A percentile compares a stretch with the other conserved stretches of the same genome.
Conservation (phyloP, 2,329 filamentous ascomycete species). For the Colletotrichum theobromicola region DNA sequence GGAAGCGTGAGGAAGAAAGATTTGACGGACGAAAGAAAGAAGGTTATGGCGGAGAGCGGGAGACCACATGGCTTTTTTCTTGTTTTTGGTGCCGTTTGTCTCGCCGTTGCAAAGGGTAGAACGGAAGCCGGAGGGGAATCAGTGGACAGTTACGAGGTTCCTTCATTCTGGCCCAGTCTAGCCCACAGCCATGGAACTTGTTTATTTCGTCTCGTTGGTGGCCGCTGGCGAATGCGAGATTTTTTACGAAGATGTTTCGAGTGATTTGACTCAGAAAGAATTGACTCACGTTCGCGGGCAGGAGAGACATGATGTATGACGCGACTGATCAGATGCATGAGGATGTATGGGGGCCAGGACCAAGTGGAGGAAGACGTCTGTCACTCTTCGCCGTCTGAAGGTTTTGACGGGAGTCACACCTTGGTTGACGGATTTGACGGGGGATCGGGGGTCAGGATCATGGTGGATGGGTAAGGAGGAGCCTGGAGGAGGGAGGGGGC, state of each 20-base stretch:
- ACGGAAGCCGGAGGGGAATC: background rate
- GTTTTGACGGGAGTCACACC: slow-evolving; percentile 11
- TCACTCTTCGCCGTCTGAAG: slow-evolving; percentile 1
- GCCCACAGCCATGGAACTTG: background rate
- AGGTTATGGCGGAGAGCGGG: background rate
- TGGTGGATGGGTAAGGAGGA: background rate
- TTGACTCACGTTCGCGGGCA: background rate
- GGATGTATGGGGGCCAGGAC: background rate
- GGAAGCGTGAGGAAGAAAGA: background rate
- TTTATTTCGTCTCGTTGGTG: background rate
- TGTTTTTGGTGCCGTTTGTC: background rate
- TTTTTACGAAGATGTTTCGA: background rate
- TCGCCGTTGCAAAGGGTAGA: background rate
- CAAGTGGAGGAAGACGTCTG: background rate
- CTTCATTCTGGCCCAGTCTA: background rate
- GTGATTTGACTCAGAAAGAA: background rate
- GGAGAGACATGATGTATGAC: background rate
- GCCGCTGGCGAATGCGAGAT: background rate
- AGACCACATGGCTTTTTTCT: slow-evolving; percentile 8
- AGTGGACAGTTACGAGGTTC: background rate
- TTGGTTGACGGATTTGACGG: background rate
- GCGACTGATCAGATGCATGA: background rate
- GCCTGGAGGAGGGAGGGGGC: background rate
- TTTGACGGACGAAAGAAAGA: background rate
- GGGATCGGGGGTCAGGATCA: background rate